Percentiles rank a stretch among this genome's conserved stretches.
These are phyloP conservation scores for Wickerhamiella vanderwaltii DNA, from an alignment of 805 yeast genomes.

Conservation along the genomic window DNA sequence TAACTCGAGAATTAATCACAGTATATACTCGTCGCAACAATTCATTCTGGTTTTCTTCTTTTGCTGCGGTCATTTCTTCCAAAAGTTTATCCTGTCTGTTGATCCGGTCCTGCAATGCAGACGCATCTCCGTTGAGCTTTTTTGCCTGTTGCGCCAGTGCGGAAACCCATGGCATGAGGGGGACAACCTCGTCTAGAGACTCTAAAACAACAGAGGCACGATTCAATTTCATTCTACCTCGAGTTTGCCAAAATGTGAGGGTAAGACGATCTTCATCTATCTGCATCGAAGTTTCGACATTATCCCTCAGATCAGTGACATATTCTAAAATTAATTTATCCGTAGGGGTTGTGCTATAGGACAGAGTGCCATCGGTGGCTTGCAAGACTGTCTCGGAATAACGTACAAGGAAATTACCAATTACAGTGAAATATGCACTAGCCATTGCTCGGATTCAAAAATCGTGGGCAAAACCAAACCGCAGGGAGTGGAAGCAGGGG, in stretches of 20 bases:
- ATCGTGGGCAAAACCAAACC: neutral
- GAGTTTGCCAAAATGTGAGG: conserved; percentile 4
- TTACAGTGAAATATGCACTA: neutral
- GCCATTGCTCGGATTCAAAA: too few relatives aligned
- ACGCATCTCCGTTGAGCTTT: neutral
- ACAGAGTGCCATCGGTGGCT: conserved; percentile 1
- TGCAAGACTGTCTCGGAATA: neutral
- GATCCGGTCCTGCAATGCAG: conserved; percentile 1
- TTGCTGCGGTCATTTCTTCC: conserved; percentile 17
- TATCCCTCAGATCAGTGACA: neutral
- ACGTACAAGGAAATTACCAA: neutral
- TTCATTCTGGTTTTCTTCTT: conserved; percentile 13
- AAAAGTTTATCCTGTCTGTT: neutral
- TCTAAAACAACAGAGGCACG: neutral
- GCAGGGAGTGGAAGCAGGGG: neutral
- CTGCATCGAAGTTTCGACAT: neutral
- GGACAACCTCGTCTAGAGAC: neutral
- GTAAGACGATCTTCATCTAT: neutral
- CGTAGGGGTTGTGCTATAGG: neutral
- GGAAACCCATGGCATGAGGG: neutral
- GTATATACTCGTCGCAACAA: conserved; percentile 14
- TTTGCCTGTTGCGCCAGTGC: neutral
- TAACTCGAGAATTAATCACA: conserved; percentile 1
- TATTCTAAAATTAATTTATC: neutral
- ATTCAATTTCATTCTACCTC: neutral